phyloP scores from a whole-genome alignment of 31 red algal genomes.

The Porphyra umbilicalis region DNA sequence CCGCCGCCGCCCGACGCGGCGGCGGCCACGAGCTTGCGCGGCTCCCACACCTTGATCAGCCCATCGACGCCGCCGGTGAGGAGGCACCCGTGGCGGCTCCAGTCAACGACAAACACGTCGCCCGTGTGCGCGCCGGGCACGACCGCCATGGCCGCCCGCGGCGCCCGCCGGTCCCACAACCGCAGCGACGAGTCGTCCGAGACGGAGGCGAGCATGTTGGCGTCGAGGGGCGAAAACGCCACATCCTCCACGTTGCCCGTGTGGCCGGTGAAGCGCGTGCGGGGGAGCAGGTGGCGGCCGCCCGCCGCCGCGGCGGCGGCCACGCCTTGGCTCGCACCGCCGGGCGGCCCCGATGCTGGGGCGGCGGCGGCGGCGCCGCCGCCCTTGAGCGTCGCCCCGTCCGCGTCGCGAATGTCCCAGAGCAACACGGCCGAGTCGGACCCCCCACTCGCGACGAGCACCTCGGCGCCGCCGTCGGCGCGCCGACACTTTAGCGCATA shows the following conservation, averaged over 20 bases:
- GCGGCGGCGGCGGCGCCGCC: background rate
- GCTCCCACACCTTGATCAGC: slow-evolving; percentile 69
- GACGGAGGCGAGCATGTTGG: slow-evolving; percentile 45
- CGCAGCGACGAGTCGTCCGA: slow-evolving; percentile 48
- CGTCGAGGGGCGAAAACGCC: slow-evolving; percentile 35
- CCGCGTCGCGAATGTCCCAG: slow-evolving; percentile 35
- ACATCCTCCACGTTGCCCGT: slow-evolving; percentile 61
- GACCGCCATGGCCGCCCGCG: slow-evolving; percentile 11
- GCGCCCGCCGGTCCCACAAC: slow-evolving; percentile 64
- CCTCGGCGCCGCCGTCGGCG: slow-evolving; percentile 14
- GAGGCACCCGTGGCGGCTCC: slow-evolving; percentile 27
- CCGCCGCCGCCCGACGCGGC: slow-evolving; percentile 7
- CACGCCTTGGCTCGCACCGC: background rate
- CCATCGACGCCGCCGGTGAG: slow-evolving; percentile 63
- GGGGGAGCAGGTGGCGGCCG: background rate
- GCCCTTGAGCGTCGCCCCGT: background rate
- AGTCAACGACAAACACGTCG: slow-evolving; percentile 70
- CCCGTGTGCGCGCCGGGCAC: slow-evolving; percentile 56
- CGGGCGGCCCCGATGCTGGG: too few species aligned
- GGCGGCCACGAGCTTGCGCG: slow-evolving; percentile 26
- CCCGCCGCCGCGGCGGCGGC: background rate
- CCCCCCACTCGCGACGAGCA: slow-evolving; percentile 44
- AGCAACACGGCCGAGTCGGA: slow-evolving; percentile 46
- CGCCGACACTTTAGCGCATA: slow-evolving; percentile 39
- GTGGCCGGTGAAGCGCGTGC: slow-evolving; percentile 6